Percentiles rank a stretch among this genome's conserved stretches.
These are phyloP conservation scores for Colletotrichum sp. DNA, from an alignment of 2,329 filamentous ascomycete genomes.

Conservation along the genomic window DNA sequence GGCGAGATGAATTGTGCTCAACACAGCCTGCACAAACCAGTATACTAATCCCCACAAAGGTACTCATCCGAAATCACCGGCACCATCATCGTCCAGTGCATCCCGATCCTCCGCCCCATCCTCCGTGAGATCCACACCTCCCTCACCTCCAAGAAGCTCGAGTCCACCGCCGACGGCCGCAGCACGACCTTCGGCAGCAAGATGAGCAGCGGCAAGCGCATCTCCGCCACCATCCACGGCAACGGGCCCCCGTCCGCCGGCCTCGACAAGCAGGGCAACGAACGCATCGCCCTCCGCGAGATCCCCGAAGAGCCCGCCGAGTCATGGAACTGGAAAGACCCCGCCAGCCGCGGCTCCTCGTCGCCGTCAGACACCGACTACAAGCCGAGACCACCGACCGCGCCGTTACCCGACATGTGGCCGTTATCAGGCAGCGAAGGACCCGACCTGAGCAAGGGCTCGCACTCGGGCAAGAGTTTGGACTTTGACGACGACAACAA, in stretches of 20 bases:
- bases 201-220: slow-evolving; percentile 14
- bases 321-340: neutral
- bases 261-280: slow-evolving; percentile 10
- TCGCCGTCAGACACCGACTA: neutral
- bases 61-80: slow-evolving; percentile 57
- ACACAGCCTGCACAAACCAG: neutral
- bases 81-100: slow-evolving; percentile 60
- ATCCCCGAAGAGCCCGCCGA: slow-evolving; percentile 16
- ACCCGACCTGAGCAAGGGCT: neutral
- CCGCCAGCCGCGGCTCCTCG: neutral
- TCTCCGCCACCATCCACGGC: neutral
- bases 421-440: slow-evolving; percentile 6
- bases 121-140: slow-evolving; percentile 29
- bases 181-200: slow-evolving; percentile 12
- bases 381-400: slow-evolving; percentile 14
- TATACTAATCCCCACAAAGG: slow-evolving; percentile 21
- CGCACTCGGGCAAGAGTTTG: neutral
- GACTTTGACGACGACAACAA: neutral
- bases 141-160: slow-evolving; percentile 20
- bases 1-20: neutral
- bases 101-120: slow-evolving; percentile 55
- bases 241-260: neutral
- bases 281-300: slow-evolving; percentile 21
- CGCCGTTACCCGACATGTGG: slow-evolving; percentile 10
- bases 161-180: slow-evolving; percentile 13